Evolutionary conservation across 345 rosid genomes (phyloP).

Genomic region (Excoecaria cochinchinensis): DNA sequence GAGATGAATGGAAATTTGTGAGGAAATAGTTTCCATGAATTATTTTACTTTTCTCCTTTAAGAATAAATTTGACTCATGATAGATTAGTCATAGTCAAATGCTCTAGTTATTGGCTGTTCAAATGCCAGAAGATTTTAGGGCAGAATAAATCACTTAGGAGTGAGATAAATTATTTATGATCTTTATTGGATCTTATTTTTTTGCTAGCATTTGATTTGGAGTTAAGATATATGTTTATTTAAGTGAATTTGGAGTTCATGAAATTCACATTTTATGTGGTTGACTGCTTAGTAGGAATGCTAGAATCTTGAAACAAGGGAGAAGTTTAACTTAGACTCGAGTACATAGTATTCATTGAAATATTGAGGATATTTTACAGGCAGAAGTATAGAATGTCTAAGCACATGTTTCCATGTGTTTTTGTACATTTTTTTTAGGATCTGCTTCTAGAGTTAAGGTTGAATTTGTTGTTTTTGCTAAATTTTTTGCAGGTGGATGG

Average conservation of each 20-base stretch:
- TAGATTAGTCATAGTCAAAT: not conserved
- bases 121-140: not conserved
- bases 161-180: too few relatives aligned
- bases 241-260: not conserved
- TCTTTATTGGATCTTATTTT: not conserved
- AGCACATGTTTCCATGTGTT: not conserved
- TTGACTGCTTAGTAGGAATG: not conserved
- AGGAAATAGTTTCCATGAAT: not conserved
- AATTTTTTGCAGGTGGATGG: constrained; percentile 66
- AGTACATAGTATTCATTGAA: not conserved
- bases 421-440: not conserved
- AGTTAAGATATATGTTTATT: not conserved
- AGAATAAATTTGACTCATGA: not conserved
- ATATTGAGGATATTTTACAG: not conserved
- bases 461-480: not conserved
- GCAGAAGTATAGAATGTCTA: not conserved
- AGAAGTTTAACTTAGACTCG: not conserved
- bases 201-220: not conserved
- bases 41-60: not conserved
- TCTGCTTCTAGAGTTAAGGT: not conserved
- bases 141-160: not conserved
- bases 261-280: not conserved
- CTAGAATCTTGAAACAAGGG: not conserved
- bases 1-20: not conserved
- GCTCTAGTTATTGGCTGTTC: not conserved